Percentiles rank a stretch among this genome's conserved stretches.
These are phyloP conservation scores for Phytophthora tentaculata DNA, from an alignment of 352 stramenopile species.

Conservation along the genomic window DNA sequence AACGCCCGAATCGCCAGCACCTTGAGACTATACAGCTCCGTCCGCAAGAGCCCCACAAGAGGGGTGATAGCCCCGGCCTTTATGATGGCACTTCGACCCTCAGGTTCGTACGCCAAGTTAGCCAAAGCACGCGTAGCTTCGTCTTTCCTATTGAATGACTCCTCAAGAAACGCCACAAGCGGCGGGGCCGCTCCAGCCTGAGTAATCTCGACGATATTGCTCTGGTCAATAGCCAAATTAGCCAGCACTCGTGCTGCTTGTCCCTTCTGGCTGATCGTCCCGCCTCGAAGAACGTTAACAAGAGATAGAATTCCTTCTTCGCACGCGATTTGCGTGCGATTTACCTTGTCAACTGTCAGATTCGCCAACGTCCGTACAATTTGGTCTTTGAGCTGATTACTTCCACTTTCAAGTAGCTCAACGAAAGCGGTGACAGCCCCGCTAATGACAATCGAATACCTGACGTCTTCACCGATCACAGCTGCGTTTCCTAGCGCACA, in stretches of 20 bases:
- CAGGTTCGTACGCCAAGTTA: not conserved
- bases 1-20: not conserved
- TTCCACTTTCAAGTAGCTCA: not conserved
- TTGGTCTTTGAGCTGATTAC: not conserved
- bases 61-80: not conserved
- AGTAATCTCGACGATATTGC: not conserved
- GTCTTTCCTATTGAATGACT: not conserved
- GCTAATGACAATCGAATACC: not conserved
- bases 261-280: not conserved
- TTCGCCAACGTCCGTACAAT: not conserved
- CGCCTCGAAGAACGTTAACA: not conserved
- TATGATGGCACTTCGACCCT: not conserved
- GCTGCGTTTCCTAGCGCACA: not conserved
- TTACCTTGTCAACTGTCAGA: not conserved
- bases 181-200: not conserved
- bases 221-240: not conserved
- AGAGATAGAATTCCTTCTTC: not conserved
- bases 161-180: not conserved
- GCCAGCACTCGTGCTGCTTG: not conserved
- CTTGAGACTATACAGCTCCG: not conserved
- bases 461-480: not conserved
- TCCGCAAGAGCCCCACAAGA: not conserved
- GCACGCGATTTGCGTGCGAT: not conserved
- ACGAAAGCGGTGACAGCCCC: not conserved
- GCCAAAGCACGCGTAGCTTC: slow-evolving; percentile 1